A percentile compares a stretch with the other conserved stretches of the same genome.
phyloP scores from a whole-genome alignment of 306 rosid genomes.

The Cicer yamashitae region DNA sequence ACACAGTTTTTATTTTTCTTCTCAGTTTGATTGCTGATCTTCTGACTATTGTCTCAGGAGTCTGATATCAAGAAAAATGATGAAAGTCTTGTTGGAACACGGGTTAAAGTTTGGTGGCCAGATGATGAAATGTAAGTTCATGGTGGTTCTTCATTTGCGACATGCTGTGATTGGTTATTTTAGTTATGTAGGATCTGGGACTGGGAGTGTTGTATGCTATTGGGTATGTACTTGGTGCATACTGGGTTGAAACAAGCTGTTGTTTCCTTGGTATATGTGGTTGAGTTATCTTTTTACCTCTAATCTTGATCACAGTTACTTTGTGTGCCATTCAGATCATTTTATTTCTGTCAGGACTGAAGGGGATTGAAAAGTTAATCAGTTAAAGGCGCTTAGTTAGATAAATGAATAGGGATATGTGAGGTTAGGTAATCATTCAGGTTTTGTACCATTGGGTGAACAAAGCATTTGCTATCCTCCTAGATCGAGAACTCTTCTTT shows the following conservation, averaged over 20 bases:
- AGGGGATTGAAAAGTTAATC: background rate
- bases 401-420: constrained; percentile 4
- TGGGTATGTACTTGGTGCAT: background rate
- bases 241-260: background rate
- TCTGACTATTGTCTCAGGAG: constrained; percentile 56
- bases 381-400: background rate
- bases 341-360: background rate
- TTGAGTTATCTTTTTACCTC: background rate
- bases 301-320: constrained; percentile 2
- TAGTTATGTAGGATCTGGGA: background rate
- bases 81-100: constrained; percentile 62
- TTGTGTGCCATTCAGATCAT: constrained; percentile 3
- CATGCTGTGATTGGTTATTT: constrained; percentile 30
- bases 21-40: constrained; percentile 26
- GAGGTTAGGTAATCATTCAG: background rate
- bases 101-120: constrained; percentile 93
- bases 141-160: constrained; percentile 24
- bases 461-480: constrained; percentile 8
- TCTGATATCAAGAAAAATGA: constrained; percentile 55
- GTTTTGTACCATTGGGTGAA: background rate
- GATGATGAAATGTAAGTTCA: constrained; percentile 66
- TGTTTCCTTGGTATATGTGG: constrained; percentile 12
- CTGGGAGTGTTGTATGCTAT: background rate
- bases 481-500: background rate
- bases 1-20: constrained; percentile 22